A percentile compares a stretch with the other conserved stretches of the same genome.
Evolutionary conservation across 129 eudicot species (phyloP).

Genomic region (Ambrosia trifida): DNA sequence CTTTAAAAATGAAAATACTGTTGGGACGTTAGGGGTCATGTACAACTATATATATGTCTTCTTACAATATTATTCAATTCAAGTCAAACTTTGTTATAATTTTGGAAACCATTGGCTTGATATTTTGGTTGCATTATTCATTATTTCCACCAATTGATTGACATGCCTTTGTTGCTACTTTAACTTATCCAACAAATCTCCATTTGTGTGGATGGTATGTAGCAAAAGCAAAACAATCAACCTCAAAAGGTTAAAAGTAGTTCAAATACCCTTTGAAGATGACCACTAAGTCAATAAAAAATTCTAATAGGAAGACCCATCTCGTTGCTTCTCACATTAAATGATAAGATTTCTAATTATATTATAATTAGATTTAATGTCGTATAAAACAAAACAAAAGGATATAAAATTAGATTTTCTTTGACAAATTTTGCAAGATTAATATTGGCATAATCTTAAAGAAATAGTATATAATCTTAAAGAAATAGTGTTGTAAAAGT

Average conservation of each 20-base stretch:
- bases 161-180: conserved; percentile 9
- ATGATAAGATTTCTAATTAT: not conserved
- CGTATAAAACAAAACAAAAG: conserved; percentile 21
- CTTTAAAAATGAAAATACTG: too few relatives aligned
- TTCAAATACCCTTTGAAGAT: conserved; percentile 19
- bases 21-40: too few relatives aligned
- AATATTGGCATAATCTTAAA: conserved; percentile 22
- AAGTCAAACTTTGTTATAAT: not conserved
- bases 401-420: conserved; percentile 7
- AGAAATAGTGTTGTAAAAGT: conserved; percentile 18
- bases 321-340: conserved; percentile 4
- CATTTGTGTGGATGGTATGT: conserved; percentile 13
- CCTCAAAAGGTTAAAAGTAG: conserved; percentile 27
- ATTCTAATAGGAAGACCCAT: conserved; percentile 4
- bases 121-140: not conserved
- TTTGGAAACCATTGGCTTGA: not conserved
- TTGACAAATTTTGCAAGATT: conserved; percentile 19
- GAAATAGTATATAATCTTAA: not conserved
- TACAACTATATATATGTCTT: not conserved
- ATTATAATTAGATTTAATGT: conserved; percentile 5
- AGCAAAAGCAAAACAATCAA: conserved; percentile 25
- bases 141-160: not conserved
- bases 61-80: conserved; percentile 1
- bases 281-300: conserved; percentile 23
- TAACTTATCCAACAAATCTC: conserved; percentile 8